Evolutionary conservation across 768 basidiomycete genomes (phyloP).

Genomic region (Phlegmacium glaucopus): DNA sequence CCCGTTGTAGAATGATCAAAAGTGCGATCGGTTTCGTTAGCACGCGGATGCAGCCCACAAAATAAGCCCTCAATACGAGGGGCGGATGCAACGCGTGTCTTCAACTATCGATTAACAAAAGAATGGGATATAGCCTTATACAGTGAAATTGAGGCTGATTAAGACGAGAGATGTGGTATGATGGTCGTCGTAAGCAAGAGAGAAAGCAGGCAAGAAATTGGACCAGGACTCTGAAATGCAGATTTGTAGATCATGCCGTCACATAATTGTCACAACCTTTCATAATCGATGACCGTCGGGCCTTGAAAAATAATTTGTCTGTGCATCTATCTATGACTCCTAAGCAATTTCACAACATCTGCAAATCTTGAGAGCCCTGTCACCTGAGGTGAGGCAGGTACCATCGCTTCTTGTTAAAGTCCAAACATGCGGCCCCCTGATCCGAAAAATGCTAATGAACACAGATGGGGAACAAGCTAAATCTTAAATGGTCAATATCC

Average conservation of each 20-base stretch:
- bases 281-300: constrained; percentile 6
- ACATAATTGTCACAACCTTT: constrained; percentile 9
- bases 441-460: constrained; percentile 14
- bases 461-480: constrained; percentile 12
- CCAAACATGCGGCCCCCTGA: constrained; percentile 6
- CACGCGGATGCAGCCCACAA: constrained; percentile 15
- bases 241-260: constrained; percentile 19
- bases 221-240: constrained; percentile 10
- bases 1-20: constrained; percentile 8
- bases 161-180: neutral
- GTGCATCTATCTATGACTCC: neutral
- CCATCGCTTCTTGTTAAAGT: neutral
- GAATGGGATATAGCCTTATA: neutral
- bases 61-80: neutral
- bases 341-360: neutral
- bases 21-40: constrained; percentile 17
- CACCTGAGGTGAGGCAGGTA: neutral
- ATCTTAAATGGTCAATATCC: constrained; percentile 1
- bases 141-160: too few species aligned
- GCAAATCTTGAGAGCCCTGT: neutral
- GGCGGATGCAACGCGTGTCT: neutral
- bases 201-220: constrained; percentile 5
- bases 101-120: neutral
- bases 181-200: constrained; percentile 2
- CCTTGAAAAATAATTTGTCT: constrained; percentile 2